These are phyloP conservation scores for Allium fistulosum DNA, from an alignment of 106 monocot genomes.

Conservation along the genomic window DNA sequence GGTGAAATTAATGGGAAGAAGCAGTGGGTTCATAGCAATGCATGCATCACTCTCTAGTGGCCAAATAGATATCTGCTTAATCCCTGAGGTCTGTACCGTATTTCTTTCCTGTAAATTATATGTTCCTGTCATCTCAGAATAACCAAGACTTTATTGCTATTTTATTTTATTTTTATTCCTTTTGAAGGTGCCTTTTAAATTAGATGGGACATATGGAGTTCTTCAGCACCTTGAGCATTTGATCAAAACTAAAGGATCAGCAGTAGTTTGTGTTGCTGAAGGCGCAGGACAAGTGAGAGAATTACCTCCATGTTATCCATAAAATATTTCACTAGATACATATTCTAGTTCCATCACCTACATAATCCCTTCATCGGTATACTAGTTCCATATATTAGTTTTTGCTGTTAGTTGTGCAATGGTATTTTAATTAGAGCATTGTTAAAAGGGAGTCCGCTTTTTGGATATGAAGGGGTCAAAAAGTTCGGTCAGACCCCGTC, in stretches of 20 bases:
- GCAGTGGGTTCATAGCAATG: conserved; percentile 94
- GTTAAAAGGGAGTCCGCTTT: too few relatives aligned
- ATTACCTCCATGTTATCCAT: not conserved
- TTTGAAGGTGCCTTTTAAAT: conserved; percentile 65
- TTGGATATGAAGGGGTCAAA: too few relatives aligned
- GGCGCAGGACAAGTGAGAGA: conserved; percentile 77
- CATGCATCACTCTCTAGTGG: conserved; percentile 94
- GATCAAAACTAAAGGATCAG: conserved; percentile 61
- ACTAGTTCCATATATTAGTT: too few relatives aligned
- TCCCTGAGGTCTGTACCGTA: conserved; percentile 63
- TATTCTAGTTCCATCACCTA: too few relatives aligned
- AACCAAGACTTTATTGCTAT: conserved; percentile 2
- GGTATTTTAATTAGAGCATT: too few relatives aligned
- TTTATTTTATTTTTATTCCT: not conserved
- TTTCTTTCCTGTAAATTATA: not conserved
- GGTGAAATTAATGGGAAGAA: conserved; percentile 92
- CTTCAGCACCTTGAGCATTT: conserved; percentile 57
- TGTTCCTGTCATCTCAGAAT: not conserved
- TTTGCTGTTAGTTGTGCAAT: too few relatives aligned
- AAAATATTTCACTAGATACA: too few relatives aligned
- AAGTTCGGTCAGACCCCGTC: too few relatives aligned
- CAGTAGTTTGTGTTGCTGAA: conserved; percentile 80
- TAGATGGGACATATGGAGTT: conserved; percentile 72
- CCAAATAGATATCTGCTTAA: conserved; percentile 84
- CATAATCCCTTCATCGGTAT: too few relatives aligned